These are phyloP conservation scores for Colletotrichum zoysiae DNA, from an alignment of 2,329 filamentous ascomycete genomes.

Conservation along the genomic window DNA sequence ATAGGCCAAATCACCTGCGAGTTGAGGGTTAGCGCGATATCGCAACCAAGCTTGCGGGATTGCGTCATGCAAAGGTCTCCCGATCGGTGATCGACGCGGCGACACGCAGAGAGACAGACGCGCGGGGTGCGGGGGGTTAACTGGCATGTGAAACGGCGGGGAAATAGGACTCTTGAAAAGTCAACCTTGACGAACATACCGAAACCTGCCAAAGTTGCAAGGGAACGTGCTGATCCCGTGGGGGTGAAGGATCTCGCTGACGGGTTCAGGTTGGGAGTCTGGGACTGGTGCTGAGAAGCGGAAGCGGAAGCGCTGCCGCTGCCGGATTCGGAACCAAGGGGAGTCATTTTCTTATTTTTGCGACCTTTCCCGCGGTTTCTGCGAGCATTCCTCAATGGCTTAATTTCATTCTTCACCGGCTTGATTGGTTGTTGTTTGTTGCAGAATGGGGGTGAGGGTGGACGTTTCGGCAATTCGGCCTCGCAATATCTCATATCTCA, in stretches of 20 bases:
- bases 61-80: conserved; percentile 12
- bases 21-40: conserved; percentile 7
- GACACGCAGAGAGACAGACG: no score
- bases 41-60: conserved; percentile 3
- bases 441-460: no score
- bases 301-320: not conserved
- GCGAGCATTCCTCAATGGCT: not conserved
- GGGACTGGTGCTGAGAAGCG: not conserved
- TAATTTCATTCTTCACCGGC: no score
- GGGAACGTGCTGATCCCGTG: not conserved
- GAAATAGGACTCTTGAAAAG: not conserved
- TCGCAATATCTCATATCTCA: not conserved
- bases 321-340: not conserved
- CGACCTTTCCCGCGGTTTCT: not conserved
- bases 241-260: conserved; percentile 13
- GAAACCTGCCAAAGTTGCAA: not conserved
- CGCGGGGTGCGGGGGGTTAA: not conserved
- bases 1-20: conserved; percentile 22
- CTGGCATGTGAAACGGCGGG: not conserved
- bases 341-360: not conserved
- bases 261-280: conserved; percentile 3
- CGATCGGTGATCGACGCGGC: not conserved
- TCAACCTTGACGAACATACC: not conserved
- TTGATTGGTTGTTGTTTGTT: not conserved
- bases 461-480: not conserved